These are phyloP conservation scores for Keithomyces neogunnii DNA, from an alignment of 2,329 filamentous ascomycete genomes.

Conservation along the genomic window DNA sequence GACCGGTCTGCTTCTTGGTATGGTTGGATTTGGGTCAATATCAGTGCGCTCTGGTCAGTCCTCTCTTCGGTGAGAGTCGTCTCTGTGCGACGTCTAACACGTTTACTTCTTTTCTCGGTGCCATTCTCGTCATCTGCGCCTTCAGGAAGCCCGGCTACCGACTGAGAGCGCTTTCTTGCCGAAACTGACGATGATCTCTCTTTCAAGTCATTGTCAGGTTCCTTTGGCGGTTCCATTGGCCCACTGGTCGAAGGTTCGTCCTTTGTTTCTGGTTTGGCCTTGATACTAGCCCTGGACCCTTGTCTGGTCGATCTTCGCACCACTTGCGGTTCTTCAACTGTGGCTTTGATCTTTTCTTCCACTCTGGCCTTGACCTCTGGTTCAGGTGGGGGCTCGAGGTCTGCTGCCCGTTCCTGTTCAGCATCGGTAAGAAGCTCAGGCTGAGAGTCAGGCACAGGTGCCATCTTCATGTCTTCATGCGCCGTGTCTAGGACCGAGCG, in stretches of 20 bases:
- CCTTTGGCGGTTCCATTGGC: constrained; percentile 17
- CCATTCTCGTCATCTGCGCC: constrained; percentile 46
- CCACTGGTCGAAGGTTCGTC: constrained; percentile 15
- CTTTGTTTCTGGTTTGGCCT: constrained; percentile 9
- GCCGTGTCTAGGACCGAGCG: constrained; percentile 16
- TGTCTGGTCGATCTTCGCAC: constrained; percentile 8
- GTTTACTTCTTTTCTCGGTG: constrained; percentile 55
- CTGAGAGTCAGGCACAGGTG: no score
- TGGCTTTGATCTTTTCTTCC: constrained; percentile 3
- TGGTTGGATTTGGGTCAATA: constrained; percentile 47
- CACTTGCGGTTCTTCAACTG: constrained; percentile 3
- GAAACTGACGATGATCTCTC: constrained; percentile 29
- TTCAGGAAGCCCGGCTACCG: constrained; percentile 49
- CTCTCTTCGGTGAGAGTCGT: constrained; percentile 47
- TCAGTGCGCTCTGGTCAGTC: constrained; percentile 41
- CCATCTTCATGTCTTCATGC: constrained; percentile 10
- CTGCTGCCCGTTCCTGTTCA: background rate
- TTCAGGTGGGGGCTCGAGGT: background rate
- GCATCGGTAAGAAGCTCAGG: background rate
- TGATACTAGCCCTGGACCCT: constrained; percentile 3
- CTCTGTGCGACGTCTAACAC: constrained; percentile 43
- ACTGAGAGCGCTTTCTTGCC: constrained; percentile 55
- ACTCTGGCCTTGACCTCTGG: constrained; percentile 1
- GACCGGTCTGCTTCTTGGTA: constrained; percentile 48
- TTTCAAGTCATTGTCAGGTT: constrained; percentile 21